Evolutionary conservation across 2,329 filamentous ascomycete species (phyloP).

Genomic region (Trichophyton rubrum): DNA sequence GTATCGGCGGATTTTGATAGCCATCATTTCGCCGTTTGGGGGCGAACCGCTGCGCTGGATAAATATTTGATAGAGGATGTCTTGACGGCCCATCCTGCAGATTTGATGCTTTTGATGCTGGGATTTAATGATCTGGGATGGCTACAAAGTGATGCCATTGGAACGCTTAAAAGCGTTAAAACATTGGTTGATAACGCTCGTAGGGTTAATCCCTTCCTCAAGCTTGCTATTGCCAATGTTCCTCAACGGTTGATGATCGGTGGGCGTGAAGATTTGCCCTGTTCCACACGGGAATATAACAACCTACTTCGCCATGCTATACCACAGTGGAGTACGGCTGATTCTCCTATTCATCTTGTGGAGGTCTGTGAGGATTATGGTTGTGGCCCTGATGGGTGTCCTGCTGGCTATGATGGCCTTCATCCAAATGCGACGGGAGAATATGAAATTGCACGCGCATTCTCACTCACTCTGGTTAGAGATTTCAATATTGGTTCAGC

Average conservation of each 20-base stretch:
- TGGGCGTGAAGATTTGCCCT: background rate
- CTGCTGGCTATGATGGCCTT: background rate
- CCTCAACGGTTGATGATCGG: background rate
- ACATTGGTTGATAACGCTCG: background rate
- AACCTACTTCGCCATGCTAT: background rate
- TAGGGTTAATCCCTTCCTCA: background rate
- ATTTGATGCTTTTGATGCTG: background rate
- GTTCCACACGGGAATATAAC: background rate
- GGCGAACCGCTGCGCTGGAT: background rate
- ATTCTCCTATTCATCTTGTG: background rate
- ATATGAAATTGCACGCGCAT: conserved; percentile 1
- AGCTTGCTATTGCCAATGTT: background rate
- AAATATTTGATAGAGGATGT: background rate
- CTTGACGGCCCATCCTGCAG: background rate
- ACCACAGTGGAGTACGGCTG: background rate
- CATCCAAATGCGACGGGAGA: conserved; percentile 2
- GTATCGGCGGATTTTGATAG: background rate
- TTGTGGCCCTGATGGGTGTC: background rate
- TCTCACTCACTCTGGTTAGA: background rate
- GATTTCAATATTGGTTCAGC: background rate
- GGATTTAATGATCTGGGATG: conserved; percentile 1
- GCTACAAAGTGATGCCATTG: background rate
- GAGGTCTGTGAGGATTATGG: background rate
- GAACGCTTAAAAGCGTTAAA: background rate
- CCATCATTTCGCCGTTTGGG: background rate